Base-by-base conservation (phyloP, 208 protist species). In the Trypanosoma mega region DNA sequence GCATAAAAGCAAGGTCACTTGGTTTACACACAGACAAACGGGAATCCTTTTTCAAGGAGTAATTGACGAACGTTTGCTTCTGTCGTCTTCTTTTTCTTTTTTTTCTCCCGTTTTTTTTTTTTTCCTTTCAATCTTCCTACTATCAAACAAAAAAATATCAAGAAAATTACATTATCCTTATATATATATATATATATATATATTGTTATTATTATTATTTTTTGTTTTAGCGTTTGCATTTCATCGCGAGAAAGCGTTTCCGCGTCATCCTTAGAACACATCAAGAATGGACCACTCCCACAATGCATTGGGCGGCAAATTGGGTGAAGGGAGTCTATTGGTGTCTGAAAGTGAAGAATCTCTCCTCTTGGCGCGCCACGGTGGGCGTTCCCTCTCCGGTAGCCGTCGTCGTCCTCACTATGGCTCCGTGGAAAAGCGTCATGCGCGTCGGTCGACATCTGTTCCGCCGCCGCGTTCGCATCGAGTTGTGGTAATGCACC, bases 401-500 rank as follows among this genome's bases (percentile, higher is more conserved):
- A 6, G 8, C n/a, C n/a, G n/a, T 6, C 34, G 34, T 6, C 34
- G 8, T 6, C 34, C 12, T 39, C 34, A 16, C 34, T 39, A 39
- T 39, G 34, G 34, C 6, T 39, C 34, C 8, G 12, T 12, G 34
- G 52, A 36, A 36, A 0, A 7, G 21, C 52, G 34, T 21, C 31
- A 41, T 2, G 79, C 85, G 21, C 52, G 34, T 21, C 31, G 54
- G 7, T 82, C 85, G 30, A 37, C 61, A 36, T 92, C 85, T 14
- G 72, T 82, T 67, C 85, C 85, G 5, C 76, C 79, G 1, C 2
- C 8, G 14, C 56, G 55, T 72, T 39, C 41, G 63, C 72, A 24
- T 63, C 72, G 76, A 26, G 68, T 87, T n/a, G 74, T 86, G 23
- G 78, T 74, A 53, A 60, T 66, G 11, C 56, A 29, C 11, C 69